phyloP scores from a whole-genome alignment of 805 yeast species.

The Blastobotrys chiropterorum region DNA sequence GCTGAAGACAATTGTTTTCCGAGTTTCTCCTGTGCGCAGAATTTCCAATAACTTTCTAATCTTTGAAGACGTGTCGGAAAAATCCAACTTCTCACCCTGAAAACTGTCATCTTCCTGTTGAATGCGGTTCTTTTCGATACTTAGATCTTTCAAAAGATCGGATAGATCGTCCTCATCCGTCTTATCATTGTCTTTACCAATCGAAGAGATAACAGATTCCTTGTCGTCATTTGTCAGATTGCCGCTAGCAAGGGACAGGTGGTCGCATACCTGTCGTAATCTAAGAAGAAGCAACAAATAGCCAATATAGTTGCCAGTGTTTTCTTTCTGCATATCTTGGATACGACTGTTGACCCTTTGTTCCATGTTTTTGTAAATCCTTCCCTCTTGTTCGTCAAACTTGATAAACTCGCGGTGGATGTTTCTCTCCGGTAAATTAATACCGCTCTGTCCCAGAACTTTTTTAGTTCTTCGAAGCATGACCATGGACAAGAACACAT shows the following conservation, averaged over 20 bases:
- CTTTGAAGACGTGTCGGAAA: constrained; percentile 30
- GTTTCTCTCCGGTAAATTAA: constrained; percentile 22
- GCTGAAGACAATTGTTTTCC: constrained; percentile 43
- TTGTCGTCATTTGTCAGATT: constrained; percentile 12
- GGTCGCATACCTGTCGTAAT: constrained; percentile 36
- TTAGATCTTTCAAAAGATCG: constrained; percentile 21
- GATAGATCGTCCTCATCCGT: constrained; percentile 27
- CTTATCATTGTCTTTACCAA: constrained; percentile 6
- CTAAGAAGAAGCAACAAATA: constrained; percentile 31
- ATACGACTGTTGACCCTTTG: constrained; percentile 13
- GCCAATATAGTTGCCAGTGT: constrained; percentile 18
- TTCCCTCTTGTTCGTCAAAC: constrained; percentile 26
- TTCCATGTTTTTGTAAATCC: constrained; percentile 25
- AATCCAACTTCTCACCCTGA: neutral
- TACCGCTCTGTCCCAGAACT: constrained; percentile 25
- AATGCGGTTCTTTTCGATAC: constrained; percentile 10
- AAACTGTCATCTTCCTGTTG: neutral
- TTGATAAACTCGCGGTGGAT: constrained; percentile 20
- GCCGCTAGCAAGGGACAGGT: constrained; percentile 12
- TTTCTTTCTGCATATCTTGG: constrained; percentile 33
- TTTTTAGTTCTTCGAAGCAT: constrained; percentile 44
- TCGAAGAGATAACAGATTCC: constrained; percentile 17
- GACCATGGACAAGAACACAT: constrained; percentile 26
- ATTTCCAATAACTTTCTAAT: constrained; percentile 31
- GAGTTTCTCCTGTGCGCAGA: constrained; percentile 27